A percentile compares a stretch with the other conserved stretches of the same genome.
Evolutionary conservation across 768 basidiomycete genomes (phyloP).

Genomic region (Naganishia antarctica): DNA sequence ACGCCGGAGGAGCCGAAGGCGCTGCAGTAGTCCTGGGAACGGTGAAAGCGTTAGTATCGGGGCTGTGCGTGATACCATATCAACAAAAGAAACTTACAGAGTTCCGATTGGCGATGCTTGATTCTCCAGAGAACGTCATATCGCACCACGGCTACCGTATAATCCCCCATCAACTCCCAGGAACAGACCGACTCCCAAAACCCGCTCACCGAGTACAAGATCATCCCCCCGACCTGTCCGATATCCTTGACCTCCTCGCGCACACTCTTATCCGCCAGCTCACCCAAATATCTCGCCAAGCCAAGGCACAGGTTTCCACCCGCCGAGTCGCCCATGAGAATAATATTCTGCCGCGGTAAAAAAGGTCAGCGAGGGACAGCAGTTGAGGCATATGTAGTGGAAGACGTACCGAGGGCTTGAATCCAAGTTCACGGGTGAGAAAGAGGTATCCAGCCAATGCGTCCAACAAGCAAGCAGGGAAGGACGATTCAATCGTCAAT

Average conservation of each 20-base stretch:
- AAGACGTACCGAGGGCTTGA: conserved; percentile 51
- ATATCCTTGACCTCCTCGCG: conserved; percentile 1
- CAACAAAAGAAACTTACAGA: conserved; percentile 11
- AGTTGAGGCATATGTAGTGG: neutral
- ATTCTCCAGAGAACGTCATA: conserved; percentile 25
- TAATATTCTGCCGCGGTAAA: conserved; percentile 53
- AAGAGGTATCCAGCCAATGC: conserved; percentile 69
- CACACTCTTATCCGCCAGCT: conserved; percentile 17
- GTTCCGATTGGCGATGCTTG: conserved; percentile 15
- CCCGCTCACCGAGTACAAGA: conserved; percentile 27
- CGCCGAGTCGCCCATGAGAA: conserved; percentile 69
- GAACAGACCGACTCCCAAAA: too few relatives aligned
- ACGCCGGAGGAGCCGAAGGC: conserved; percentile 32
- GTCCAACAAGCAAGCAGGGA: conserved; percentile 72
- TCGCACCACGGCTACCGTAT: conserved; percentile 29
- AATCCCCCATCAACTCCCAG: too few relatives aligned
- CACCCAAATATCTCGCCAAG: conserved; percentile 42
- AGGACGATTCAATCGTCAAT: conserved; percentile 56
- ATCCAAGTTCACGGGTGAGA: conserved; percentile 57
- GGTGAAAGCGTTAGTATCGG: neutral
- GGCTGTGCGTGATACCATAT: neutral
- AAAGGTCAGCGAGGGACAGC: neutral
- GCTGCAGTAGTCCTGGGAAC: conserved; percentile 26
- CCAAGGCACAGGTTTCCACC: conserved; percentile 64
- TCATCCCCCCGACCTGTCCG: conserved; percentile 24